These are phyloP conservation scores for Tuber magnatum DNA, from an alignment of 495 filamentous ascomycete species.

Conservation along the genomic window DNA sequence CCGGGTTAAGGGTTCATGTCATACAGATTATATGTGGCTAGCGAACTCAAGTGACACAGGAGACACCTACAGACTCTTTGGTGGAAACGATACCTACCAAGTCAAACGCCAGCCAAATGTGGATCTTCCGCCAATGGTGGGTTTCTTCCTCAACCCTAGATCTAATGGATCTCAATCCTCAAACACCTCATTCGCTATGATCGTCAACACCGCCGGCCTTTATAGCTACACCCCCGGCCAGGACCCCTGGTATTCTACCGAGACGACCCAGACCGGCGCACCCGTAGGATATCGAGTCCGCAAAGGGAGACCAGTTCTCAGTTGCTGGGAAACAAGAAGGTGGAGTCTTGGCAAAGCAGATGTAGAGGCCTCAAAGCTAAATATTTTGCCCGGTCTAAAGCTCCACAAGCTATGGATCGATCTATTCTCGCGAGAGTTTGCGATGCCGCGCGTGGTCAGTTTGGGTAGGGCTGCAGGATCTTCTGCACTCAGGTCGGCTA, in stretches of 20 bases:
- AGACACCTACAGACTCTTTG: background rate
- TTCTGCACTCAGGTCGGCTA: background rate
- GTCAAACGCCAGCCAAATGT: background rate
- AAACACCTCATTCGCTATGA: background rate
- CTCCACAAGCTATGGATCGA: background rate
- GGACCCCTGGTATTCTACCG: background rate
- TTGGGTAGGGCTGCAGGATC: background rate
- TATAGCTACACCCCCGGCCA: background rate
- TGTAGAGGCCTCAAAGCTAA: background rate
- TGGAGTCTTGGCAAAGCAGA: background rate
- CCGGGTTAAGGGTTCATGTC: background rate
- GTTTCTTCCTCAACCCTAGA: background rate
- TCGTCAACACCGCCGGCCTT: background rate
- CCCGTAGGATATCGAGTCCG: background rate
- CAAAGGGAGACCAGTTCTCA: background rate
- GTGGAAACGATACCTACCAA: background rate
- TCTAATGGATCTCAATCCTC: too few species aligned
- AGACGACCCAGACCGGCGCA: accelerated
- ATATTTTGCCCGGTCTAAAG: background rate
- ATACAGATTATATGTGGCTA: background rate
- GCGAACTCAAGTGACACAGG: background rate
- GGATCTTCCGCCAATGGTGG: background rate
- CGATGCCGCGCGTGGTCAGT: background rate
- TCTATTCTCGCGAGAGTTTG: background rate
- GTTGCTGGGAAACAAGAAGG: background rate